Evolutionary conservation across 2,329 filamentous ascomycete genomes (phyloP), one percentile per base, ranked within the genome.

Genomic region (Pleomassaria siparia): DNA sequence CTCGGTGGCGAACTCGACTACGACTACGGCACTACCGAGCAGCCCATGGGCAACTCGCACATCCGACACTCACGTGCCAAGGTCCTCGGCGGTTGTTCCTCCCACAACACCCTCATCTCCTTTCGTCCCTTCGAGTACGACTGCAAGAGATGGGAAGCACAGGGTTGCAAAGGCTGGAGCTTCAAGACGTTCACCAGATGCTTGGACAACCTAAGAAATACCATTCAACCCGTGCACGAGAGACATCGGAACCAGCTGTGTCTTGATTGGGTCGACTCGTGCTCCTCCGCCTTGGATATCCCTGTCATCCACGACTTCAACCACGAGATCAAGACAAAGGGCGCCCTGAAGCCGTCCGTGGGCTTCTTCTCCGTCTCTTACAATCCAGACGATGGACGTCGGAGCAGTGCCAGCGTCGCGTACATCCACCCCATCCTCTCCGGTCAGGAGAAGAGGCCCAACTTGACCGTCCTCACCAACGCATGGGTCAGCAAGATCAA

Each of bases 1-100:
- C 83, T 96, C 22, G 91, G 91, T 55, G 89, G 89, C 64, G 71
- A 95, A 66, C 81, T 95, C 51, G 91, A 96, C 75, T 95, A 92
- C 72, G 90, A 95, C 73, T 95, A 95, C 73, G 83, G 83, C 63
- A 95, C 90, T 26, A 89, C 85, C 40, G 89, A 95, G 74, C 91
- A 96, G 76, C 90, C 90, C 55, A 94, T 74, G 82, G 89, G 90
- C 67, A 96, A 96, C 78, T 94, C 88, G 47, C 82, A 90, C 75
- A 95, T 96, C 75, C 85, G 90, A 56, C 91, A 95, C 76, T 95
- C 91, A 12, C 86, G 91, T 53, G 91, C 91, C 55, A 95, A 95
- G 78, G 90, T 96, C 30, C 81, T 96, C 24, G 91, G 91, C 59
- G 91, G 91, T 58, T 96, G 91, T 79, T 95, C 90, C 36, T 92